Conservation (phyloP, 1,139 yeast genomes). For the Zygoascus meyerae region DNA sequence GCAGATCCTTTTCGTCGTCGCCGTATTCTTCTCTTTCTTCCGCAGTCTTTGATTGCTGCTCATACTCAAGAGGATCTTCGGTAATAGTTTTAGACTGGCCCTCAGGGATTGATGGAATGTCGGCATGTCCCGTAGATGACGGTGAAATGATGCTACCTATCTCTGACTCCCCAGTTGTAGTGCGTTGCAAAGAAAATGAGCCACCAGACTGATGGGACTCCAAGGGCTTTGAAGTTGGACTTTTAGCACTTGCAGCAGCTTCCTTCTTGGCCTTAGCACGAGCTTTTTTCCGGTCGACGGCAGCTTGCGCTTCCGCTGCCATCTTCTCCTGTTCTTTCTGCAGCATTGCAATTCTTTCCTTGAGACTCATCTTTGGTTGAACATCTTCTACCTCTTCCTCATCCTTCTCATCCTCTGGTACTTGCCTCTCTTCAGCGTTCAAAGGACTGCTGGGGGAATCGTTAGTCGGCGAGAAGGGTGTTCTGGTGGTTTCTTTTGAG, state of each 20-base stretch:
- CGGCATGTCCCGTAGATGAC: neutral
- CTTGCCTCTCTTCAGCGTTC: conserved; percentile 5
- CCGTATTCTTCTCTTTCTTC: conserved; percentile 15
- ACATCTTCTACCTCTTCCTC: conserved; percentile 39
- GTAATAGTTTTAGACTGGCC: conserved; percentile 14
- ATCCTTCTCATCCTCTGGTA: conserved; percentile 14
- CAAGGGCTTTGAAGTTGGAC: conserved; percentile 13
- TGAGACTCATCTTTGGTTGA: conserved; percentile 71
- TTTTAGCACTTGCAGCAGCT: conserved; percentile 7
- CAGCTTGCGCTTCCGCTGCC: conserved; percentile 66
- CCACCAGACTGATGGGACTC: conserved; percentile 18
- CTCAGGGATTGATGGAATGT: neutral
- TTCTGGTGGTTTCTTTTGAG: neutral
- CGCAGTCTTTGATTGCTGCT: conserved; percentile 14
- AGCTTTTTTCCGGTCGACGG: conserved; percentile 54
- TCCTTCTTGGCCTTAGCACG: conserved; percentile 29
- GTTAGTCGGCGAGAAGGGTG: conserved; percentile 16
- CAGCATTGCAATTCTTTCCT: conserved; percentile 77
- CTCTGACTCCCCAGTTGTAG: conserved; percentile 15
- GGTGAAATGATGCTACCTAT: neutral
- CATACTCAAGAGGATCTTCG: conserved; percentile 14
- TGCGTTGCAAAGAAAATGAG: conserved; percentile 14
- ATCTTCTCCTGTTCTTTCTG: conserved; percentile 81
- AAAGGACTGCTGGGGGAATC: conserved; percentile 16
- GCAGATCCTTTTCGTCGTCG: conserved; percentile 7